Percentiles rank a stretch among this genome's conserved stretches.
Evolutionary conservation across 331 rosid genomes (phyloP).

Genomic region (Pyracantha coccinea): DNA sequence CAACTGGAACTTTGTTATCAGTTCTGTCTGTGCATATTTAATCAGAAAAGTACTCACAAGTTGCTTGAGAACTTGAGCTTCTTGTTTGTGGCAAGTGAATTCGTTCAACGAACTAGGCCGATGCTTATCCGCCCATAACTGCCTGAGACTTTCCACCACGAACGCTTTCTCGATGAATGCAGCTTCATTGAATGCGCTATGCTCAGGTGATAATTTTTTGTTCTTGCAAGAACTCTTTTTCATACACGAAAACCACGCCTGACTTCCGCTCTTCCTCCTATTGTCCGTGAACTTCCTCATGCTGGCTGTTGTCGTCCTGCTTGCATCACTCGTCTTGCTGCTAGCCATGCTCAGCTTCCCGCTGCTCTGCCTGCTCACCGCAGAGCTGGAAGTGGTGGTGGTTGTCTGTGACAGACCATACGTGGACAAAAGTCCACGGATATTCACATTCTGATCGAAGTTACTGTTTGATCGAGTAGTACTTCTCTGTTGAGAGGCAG

Average conservation of each 20-base stretch:
- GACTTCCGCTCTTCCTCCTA: slow-evolving; percentile 38
- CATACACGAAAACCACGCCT: slow-evolving; percentile 66
- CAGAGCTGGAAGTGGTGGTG: slow-evolving; percentile 28
- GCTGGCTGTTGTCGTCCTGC: slow-evolving; percentile 51
- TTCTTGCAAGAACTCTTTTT: slow-evolving; percentile 50
- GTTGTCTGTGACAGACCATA: slow-evolving; percentile 29
- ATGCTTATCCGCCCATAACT: slow-evolving; percentile 84
- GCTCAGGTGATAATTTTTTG: slow-evolving; percentile 55
- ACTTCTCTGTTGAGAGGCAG: slow-evolving; percentile 15
- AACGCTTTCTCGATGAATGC: slow-evolving; percentile 50
- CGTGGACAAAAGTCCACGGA: slow-evolving; percentile 13
- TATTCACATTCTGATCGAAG: slow-evolving; percentile 9
- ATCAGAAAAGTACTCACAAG: slow-evolving; percentile 36
- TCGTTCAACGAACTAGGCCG: slow-evolving; percentile 61
- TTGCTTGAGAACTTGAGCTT: slow-evolving; percentile 70
- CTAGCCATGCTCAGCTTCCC: slow-evolving; percentile 17
- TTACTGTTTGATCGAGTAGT: slow-evolving; percentile 15
- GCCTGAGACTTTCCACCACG: slow-evolving; percentile 50
- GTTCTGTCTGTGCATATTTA: too few species aligned
- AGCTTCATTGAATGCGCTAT: slow-evolving; percentile 38
- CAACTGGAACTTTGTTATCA: too few species aligned
- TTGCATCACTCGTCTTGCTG: slow-evolving; percentile 45
- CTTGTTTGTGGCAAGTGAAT: slow-evolving; percentile 64
- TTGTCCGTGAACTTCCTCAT: slow-evolving; percentile 45
- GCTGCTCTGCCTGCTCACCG: slow-evolving; percentile 36